Conservation (phyloP, 2,329 filamentous ascomycete species). For the Fusarium tuaranense region DNA sequence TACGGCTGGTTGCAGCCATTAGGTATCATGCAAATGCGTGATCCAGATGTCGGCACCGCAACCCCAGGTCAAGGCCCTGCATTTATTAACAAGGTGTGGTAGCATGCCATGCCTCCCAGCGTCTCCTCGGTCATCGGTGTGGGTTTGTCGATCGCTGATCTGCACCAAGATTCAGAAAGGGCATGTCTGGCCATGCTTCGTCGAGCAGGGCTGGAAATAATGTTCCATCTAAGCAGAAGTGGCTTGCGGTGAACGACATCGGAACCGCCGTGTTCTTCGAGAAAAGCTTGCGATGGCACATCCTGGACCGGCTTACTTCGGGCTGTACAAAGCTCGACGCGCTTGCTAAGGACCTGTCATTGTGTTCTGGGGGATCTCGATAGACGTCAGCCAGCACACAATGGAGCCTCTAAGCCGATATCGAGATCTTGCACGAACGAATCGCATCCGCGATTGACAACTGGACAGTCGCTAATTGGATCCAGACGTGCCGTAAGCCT, state of each 20-base stretch:
- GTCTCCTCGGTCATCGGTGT: slow-evolving; percentile 1
- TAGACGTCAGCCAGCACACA: background rate
- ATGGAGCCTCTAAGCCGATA: background rate
- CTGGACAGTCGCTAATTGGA: background rate
- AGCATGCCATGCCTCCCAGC: background rate
- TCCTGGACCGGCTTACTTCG: background rate
- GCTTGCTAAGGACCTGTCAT: background rate
- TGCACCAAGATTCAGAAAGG: slow-evolving; percentile 23
- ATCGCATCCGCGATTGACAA: background rate
- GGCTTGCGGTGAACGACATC: background rate
- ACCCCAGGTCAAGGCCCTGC: background rate
- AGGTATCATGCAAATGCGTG: slow-evolving; percentile 6
- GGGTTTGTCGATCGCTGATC: slow-evolving; percentile 27
- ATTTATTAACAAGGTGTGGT: background rate
- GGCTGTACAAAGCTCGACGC: background rate
- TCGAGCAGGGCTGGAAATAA: background rate
- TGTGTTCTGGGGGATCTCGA: background rate
- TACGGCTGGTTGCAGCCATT: slow-evolving; percentile 1
- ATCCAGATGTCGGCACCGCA: slow-evolving; percentile 2
- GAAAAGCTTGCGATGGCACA: background rate
- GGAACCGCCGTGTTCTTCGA: background rate
- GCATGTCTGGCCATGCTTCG: background rate
- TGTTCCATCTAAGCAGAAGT: background rate
- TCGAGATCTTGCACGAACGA: background rate
- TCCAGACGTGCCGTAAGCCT: background rate